Percentiles rank a stretch among this genome's conserved stretches.
These are phyloP conservation scores for Agaricus sinodeliciosus DNA, from an alignment of 768 basidiomycete genomes.

Conservation along the genomic window DNA sequence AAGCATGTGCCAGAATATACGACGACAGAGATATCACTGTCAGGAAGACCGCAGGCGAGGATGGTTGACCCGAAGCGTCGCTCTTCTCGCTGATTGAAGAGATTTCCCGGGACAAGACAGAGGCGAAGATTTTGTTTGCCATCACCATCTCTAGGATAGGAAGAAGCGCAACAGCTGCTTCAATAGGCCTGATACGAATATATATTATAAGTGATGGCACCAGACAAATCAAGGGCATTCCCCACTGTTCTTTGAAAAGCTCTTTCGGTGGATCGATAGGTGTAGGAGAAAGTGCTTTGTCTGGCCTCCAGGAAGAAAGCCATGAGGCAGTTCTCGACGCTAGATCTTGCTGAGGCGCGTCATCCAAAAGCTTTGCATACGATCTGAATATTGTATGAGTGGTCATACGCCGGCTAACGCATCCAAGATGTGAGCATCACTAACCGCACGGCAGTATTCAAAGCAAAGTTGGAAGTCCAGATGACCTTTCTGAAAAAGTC, in stretches of 20 bases:
- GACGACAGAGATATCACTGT: slow-evolving; percentile 54
- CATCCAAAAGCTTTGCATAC: slow-evolving; percentile 51
- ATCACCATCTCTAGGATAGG: slow-evolving; percentile 57
- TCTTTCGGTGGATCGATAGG: slow-evolving; percentile 43
- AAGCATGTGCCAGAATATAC: slow-evolving; percentile 62
- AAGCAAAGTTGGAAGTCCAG: slow-evolving; percentile 48
- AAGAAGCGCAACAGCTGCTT: slow-evolving; percentile 51
- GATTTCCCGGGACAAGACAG: slow-evolving; percentile 36
- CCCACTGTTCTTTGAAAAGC: slow-evolving; percentile 53
- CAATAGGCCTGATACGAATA: slow-evolving; percentile 45
- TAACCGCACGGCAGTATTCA: slow-evolving; percentile 46
- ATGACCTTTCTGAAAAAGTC: slow-evolving; percentile 51
- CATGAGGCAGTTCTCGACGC: slow-evolving; percentile 45
- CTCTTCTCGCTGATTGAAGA: slow-evolving; percentile 20
- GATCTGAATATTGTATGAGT: slow-evolving; percentile 27
- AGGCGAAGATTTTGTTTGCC: slow-evolving; percentile 41
- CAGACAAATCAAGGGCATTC: slow-evolving; percentile 13
- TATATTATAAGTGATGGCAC: background rate
- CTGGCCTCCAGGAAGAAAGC: slow-evolving; percentile 45
- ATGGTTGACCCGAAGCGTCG: background rate
- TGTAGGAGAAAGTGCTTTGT: slow-evolving; percentile 42
- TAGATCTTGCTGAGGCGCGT: slow-evolving; percentile 41
- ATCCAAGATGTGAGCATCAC: slow-evolving; percentile 12
- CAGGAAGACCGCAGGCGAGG: slow-evolving; percentile 30
- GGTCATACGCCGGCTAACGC: background rate